Conservation (phyloP, 495 filamentous ascomycete genomes). For the Patellaria atrata region DNA sequence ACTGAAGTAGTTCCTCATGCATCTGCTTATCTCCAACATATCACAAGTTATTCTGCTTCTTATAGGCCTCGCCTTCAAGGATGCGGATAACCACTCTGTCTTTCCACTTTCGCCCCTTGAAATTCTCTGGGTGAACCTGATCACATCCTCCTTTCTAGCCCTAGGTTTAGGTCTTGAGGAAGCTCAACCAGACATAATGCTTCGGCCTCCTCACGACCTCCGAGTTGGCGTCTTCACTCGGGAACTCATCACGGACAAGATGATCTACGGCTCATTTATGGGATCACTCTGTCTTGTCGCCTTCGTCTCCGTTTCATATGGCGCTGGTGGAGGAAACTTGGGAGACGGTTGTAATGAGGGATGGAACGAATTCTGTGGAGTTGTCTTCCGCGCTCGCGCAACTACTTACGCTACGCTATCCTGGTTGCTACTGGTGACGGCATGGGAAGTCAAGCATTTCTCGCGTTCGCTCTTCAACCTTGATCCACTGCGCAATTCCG, state of each 20-base stretch:
- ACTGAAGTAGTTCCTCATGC: slow-evolving; percentile 48
- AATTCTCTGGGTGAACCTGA: slow-evolving; percentile 65
- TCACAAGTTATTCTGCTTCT: slow-evolving; percentile 63
- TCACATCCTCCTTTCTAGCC: slow-evolving; percentile 61
- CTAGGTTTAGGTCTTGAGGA: slow-evolving; percentile 58
- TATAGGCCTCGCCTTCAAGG: slow-evolving; percentile 56
- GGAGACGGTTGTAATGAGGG: slow-evolving; percentile 49
- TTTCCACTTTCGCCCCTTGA: slow-evolving; percentile 63
- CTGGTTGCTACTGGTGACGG: slow-evolving; percentile 53
- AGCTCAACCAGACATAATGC: slow-evolving; percentile 52
- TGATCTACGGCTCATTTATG: slow-evolving; percentile 59
- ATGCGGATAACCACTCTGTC: slow-evolving; percentile 44
- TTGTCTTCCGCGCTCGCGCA: slow-evolving; percentile 59
- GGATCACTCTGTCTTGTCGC: slow-evolving; percentile 49
- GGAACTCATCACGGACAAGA: slow-evolving; percentile 56
- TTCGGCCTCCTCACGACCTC: slow-evolving; percentile 52
- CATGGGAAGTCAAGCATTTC: slow-evolving; percentile 64
- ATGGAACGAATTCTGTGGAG: slow-evolving; percentile 38
- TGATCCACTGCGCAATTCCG: slow-evolving; percentile 27
- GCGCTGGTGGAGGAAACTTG: slow-evolving; percentile 42
- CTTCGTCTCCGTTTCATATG: slow-evolving; percentile 56
- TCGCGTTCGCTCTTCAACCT: slow-evolving; percentile 55
- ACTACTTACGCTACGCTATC: slow-evolving; percentile 62
- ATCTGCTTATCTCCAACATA: slow-evolving; percentile 58
- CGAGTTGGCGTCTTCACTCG: slow-evolving; percentile 52